Base-by-base conservation (phyloP, 2,329 filamentous ascomycete genomes). In the Epichloe sibirici region DNA sequence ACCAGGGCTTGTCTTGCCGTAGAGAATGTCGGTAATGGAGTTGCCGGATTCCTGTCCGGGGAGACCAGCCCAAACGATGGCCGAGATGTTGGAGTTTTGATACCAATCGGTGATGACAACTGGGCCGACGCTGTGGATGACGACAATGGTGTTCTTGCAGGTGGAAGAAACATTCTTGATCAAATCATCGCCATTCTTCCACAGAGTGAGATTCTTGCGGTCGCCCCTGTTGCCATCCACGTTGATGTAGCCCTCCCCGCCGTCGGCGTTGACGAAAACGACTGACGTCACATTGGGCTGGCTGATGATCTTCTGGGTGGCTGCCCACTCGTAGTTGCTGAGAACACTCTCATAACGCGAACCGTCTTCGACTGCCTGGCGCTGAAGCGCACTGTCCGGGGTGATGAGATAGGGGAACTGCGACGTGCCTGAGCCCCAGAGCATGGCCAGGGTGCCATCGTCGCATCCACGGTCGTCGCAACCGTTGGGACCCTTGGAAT, bases 131-230 rank as follows among this genome's bases (percentile, higher is more conserved):
- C 86, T 89, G 72, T 97, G 91, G 54, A 97, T 85, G 53, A 96
- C 81, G 15, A 97, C 88, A 55, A 97, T 85, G 12, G 90, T 95
- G 76, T 96, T 95, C 71, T 85, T 82, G 74, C 85, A 90, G 56
- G 82, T 65, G 7, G 82, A 75, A 1, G 88, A 83, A 11, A 95
- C 88, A 47, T 86, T 89, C 68, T 86, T 78, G 69, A 97, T 86
- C 52, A 97, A 71, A 0, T 78, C 75, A 51, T 97, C 89, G 42
- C 88, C 90, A 54, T 83, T 78, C 55, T 84, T 76, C 91, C 91
- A 97, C 0, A 95, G 74, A 0, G 90, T 95, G 39, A 98, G 75
- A 70, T 98, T 96, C 62, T 90, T 90, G 51, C 93, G 85, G 67
- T 97, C 91, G 53, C 93, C 93, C 54, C 77, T 73, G 65, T 96